phyloP scores from a whole-genome alignment of 192 early-diverging fungal genomes.

The Fimicolochytrium jonesii region DNA sequence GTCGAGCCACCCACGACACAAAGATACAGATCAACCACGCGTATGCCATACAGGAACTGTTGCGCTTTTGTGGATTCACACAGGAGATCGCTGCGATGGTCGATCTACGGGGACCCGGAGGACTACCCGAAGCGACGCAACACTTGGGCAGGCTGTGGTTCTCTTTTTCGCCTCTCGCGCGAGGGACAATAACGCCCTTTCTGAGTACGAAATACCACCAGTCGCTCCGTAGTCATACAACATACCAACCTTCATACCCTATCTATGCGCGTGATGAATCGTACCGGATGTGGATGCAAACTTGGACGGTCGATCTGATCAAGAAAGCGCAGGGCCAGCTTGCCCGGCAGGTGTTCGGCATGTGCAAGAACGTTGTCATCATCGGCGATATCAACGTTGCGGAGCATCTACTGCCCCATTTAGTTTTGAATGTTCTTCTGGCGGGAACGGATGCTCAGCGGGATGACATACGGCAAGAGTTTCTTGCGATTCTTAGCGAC shows the following conservation, averaged over 20 bases:
- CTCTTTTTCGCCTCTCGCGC: slow-evolving; percentile 31
- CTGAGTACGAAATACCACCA: slow-evolving; percentile 41
- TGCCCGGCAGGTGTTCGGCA: slow-evolving; percentile 31
- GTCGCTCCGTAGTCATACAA: neutral
- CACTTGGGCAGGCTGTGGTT: slow-evolving; percentile 37
- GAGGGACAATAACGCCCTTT: slow-evolving; percentile 39
- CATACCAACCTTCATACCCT: slow-evolving; percentile 29
- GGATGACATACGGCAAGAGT: slow-evolving; percentile 38
- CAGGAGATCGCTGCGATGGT: slow-evolving; percentile 25
- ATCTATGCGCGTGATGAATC: slow-evolving; percentile 25
- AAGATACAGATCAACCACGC: slow-evolving; percentile 42
- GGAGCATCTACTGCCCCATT: slow-evolving; percentile 46
- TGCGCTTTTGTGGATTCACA: slow-evolving; percentile 49
- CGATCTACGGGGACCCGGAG: neutral
- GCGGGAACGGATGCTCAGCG: slow-evolving; percentile 13
- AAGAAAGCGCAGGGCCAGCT: slow-evolving; percentile 23
- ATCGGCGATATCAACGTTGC: slow-evolving; percentile 38
- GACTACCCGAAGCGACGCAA: too few species aligned
- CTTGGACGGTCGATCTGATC: slow-evolving; percentile 46
- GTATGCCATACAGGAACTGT: slow-evolving; percentile 52
- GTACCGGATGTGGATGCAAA: slow-evolving; percentile 46
- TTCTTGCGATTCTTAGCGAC: slow-evolving; percentile 38
- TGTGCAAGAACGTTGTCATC: slow-evolving; percentile 37
- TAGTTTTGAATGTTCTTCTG: slow-evolving; percentile 47
- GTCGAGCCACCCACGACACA: slow-evolving; percentile 36